Conservation (phyloP, 73 alveolate species). For the Stentor coeruleus region DNA sequence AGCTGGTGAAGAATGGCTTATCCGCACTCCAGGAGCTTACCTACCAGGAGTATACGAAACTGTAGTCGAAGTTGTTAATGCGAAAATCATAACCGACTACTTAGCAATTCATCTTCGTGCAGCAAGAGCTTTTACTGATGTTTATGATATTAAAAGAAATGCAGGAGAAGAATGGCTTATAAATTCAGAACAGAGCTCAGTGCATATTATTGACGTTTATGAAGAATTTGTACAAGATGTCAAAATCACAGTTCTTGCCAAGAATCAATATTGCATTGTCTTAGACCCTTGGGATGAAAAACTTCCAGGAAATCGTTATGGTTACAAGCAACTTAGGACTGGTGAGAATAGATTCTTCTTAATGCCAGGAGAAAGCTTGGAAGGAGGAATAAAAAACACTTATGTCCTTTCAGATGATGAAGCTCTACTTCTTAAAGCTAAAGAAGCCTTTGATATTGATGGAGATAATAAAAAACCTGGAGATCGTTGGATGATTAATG, state of each 20-base stretch:
- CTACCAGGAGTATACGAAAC: slow-evolving; percentile 69
- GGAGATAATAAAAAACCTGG: slow-evolving; percentile 59
- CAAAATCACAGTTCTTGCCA: slow-evolving; percentile 51
- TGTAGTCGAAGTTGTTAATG: slow-evolving; percentile 41
- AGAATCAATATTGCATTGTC: slow-evolving; percentile 69
- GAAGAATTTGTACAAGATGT: slow-evolving; percentile 50
- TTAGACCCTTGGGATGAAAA: slow-evolving; percentile 62
- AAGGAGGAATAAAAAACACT: slow-evolving; percentile 62
- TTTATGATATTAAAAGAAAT: slow-evolving; percentile 67
- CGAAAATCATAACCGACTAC: slow-evolving; percentile 48
- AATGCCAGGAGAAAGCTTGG: slow-evolving; percentile 70
- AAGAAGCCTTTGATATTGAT: slow-evolving; percentile 53
- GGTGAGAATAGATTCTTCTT: slow-evolving; percentile 76
- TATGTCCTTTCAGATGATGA: slow-evolving; percentile 63
- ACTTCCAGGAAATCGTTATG: slow-evolving; percentile 47
- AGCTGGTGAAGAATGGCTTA: slow-evolving; percentile 79
- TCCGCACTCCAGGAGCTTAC: slow-evolving; percentile 69
- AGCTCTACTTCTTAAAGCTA: slow-evolving; percentile 74
- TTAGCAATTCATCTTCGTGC: slow-evolving; percentile 66
- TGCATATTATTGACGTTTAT: slow-evolving; percentile 69
- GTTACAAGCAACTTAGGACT: slow-evolving; percentile 46
- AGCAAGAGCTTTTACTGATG: slow-evolving; percentile 54
- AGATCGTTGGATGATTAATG: slow-evolving; percentile 84
- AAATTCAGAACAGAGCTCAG: slow-evolving; percentile 46
- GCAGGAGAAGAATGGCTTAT: slow-evolving; percentile 85